Base-by-base conservation (phyloP, 768 basidiomycete species). In the Amanita pseudoporphyria region DNA sequence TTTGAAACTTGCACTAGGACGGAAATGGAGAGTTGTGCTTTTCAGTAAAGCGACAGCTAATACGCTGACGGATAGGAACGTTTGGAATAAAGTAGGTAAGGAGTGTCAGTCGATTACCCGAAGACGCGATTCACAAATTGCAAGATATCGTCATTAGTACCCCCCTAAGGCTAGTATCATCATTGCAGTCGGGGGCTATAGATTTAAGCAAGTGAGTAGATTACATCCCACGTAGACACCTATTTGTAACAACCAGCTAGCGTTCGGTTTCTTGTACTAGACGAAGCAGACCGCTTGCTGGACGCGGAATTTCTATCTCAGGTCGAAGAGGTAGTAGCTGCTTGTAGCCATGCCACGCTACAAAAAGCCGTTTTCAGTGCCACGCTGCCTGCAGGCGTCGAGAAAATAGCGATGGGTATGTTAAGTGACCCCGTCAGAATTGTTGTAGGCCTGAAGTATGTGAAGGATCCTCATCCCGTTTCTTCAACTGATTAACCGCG, bases 391-490 rank as follows among this genome's bases (percentile, higher is more conserved):
- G 82, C 88, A 9, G 79, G 82, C 9, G 84, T 79, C 1, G 96
- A 99, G 64, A 87, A 84, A 58, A 68, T 92, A 22, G 92, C 92
- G 0, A 82, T 92, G 78, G 74, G 74, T 19, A 87, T 94, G 74
- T 72, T 98, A 28, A 73, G 72, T 5, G 80, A 95, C 59, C 90
- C 92, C 3, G 82, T 97, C 45, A 81, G 96, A 9, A 80, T 97
- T 9, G 90, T 98, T n/a, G 93, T 97, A 24, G 96, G 96, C 31
- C 70, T 95, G 42, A 99, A 97, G 94, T 94, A 53, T 56, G 89
- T 13, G 21, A 16, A 47, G 6, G 9, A 33, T 40, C 16, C 9
- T 24, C 36, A 10, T 24, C 22, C 38, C 52, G 9, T 42, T 19
- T 35, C 48, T 52, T 52, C 33, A 46, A 39, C 32, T 45, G 45